Conservation (phyloP, 139 green algal genomes). For the Haematococcus lacustris region DNA sequence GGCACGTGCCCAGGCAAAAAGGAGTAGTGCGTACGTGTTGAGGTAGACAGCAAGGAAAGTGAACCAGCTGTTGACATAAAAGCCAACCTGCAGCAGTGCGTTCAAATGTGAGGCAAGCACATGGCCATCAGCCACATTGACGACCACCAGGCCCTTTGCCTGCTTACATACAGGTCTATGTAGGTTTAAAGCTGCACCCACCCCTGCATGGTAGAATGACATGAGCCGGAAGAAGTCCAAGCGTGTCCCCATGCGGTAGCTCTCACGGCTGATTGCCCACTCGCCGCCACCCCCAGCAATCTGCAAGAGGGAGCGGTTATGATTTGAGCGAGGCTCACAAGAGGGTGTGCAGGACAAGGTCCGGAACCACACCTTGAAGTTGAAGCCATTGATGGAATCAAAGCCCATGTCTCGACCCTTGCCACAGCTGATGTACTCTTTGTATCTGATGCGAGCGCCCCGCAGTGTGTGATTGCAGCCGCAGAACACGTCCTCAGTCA, state of each 20-base stretch:
- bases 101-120: no score
- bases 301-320: no score
- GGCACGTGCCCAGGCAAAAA: constrained; percentile 29
- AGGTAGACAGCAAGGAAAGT: constrained; percentile 28
- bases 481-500: constrained; percentile 67
- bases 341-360: constrained; percentile 16
- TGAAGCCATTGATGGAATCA: constrained; percentile 85
- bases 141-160: no score
- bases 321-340: no score
- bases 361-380: no score
- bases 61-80: constrained; percentile 39
- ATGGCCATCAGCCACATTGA: no score
- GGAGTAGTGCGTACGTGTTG: constrained; percentile 39
- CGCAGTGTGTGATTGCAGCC: constrained; percentile 78
- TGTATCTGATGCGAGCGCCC: constrained; percentile 66
- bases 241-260: constrained; percentile 46
- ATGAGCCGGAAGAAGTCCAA: constrained; percentile 39
- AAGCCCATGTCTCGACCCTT: constrained; percentile 92
- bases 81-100: constrained; percentile 19
- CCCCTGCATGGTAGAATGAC: constrained; percentile 28
- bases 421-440: constrained; percentile 44
- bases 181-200: no score
- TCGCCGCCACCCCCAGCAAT: constrained; percentile 70
- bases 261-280: constrained; percentile 72
- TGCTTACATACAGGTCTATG: no score